These are phyloP conservation scores for Spathaspora boniae DNA, from an alignment of 805 yeast species.

Conservation along the genomic window DNA sequence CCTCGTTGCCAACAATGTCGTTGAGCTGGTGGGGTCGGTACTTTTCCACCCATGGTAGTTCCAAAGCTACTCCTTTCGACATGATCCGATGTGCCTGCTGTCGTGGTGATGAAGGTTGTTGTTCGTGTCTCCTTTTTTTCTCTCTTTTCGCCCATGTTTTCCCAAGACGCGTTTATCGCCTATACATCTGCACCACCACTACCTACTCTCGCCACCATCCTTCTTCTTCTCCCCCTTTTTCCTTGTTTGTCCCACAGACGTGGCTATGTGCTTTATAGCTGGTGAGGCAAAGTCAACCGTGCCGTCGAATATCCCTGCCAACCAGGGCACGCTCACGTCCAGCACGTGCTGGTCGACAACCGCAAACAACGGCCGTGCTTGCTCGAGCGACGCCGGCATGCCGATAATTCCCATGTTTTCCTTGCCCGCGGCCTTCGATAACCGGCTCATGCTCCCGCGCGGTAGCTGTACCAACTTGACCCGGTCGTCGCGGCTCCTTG, in stretches of 20 bases:
- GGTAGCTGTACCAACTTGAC: conserved; percentile 64
- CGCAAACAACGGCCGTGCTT: conserved; percentile 26
- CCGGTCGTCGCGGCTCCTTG: conserved; percentile 19
- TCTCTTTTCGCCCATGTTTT: too few relatives aligned
- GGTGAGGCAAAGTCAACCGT: conserved; percentile 20
- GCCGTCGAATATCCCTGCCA: conserved; percentile 27
- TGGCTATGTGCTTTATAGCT: conserved; percentile 40
- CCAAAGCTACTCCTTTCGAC: conserved; percentile 16
- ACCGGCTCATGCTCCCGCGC: conserved; percentile 28
- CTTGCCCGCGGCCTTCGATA: conserved; percentile 28
- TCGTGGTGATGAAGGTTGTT: conserved; percentile 1
- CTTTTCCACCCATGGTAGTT: conserved; percentile 76
- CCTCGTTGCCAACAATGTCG: conserved; percentile 92
- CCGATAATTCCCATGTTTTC: conserved; percentile 33
- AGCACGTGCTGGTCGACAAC: conserved; percentile 26
- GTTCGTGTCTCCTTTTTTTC: not conserved
- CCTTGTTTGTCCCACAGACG: conserved; percentile 14
- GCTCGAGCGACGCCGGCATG: conserved; percentile 23
- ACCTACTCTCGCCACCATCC: not conserved
- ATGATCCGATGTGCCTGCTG: not conserved
- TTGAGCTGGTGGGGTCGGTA: conserved; percentile 77
- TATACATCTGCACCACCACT: not conserved
- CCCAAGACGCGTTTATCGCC: conserved; percentile 1
- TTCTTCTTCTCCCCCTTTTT: conserved; percentile 1
- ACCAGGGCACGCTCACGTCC: conserved; percentile 46